A percentile compares a stretch with the other conserved stretches of the same genome.
These are phyloP conservation scores for Pichia phayaonensis DNA, from an alignment of 805 yeast species.

Conservation along the genomic window DNA sequence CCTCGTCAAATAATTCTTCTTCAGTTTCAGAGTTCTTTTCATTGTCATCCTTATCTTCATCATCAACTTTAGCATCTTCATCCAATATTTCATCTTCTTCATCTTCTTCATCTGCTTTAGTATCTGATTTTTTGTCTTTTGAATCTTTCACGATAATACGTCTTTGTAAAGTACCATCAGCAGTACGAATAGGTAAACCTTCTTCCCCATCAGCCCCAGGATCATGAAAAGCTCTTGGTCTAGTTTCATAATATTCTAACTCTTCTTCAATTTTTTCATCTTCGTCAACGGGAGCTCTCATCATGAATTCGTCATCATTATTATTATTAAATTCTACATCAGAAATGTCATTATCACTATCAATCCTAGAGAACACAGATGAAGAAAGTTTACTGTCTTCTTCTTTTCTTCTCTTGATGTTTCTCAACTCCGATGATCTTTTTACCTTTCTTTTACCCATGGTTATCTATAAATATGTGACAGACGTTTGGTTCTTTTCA, in stretches of 20 bases:
- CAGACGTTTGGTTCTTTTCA: neutral
- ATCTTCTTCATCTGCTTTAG: conserved; percentile 9
- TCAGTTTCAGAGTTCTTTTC: conserved; percentile 38
- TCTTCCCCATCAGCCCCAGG: conserved; percentile 44
- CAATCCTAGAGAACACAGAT: conserved; percentile 9
- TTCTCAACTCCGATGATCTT: conserved; percentile 29
- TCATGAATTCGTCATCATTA: conserved; percentile 2
- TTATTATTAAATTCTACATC: conserved; percentile 19
- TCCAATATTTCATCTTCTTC: conserved; percentile 34
- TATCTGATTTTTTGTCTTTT: conserved; percentile 7
- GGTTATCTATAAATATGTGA: neutral
- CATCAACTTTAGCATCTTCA: conserved; percentile 64
- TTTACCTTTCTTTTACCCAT: conserved; percentile 34
- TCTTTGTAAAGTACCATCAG: conserved; percentile 69
- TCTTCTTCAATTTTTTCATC: conserved; percentile 33
- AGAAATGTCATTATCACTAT: conserved; percentile 12
- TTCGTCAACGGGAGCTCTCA: neutral
- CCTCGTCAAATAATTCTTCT: conserved; percentile 41
- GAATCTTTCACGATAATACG: conserved; percentile 33
- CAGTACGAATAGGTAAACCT: conserved; percentile 70
- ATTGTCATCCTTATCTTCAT: conserved; percentile 32
- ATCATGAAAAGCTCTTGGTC: conserved; percentile 50
- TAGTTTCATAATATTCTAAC: conserved; percentile 71
- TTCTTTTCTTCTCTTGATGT: conserved; percentile 33
- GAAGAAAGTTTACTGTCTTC: conserved; percentile 32